Evolutionary conservation across 495 filamentous ascomycete species (phyloP), one percentile per base, ranked within the genome.

Genomic region (Penicillium nucicola): DNA sequence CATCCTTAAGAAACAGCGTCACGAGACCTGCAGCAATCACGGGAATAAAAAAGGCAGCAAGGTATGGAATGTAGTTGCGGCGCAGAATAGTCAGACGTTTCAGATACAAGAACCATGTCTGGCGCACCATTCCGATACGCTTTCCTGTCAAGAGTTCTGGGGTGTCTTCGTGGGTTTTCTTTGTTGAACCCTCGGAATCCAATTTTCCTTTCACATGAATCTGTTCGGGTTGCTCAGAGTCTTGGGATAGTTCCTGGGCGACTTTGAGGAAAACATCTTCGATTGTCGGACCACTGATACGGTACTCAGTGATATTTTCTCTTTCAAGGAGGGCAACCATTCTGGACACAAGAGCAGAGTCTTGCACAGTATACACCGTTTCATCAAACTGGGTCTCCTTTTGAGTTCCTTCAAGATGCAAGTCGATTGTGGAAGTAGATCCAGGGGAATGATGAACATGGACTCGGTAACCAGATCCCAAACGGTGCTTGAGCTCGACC

Each of bases 251-350:
- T 61, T 92, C 88, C 46, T 87, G 85, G 1, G 89, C 89, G 28
- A 95, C 77, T 50, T 88, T 87, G 48, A 95, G 68, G 65, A 96
- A 96, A 0, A 93, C 87, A 58, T 92, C 87, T 61, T 92, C 89
- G 50, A 96, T 92, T 0, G 87, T 92, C 3, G 90, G 90, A 0
- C 89, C 89, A 23, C 82, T 84, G 34, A 93, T 84, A 40, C 86
- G 82, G 62, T 90, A 91, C 28, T 91, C 85, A 1, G 71, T 70
- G 33, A 88, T 76, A 1, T 78, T 81, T 2, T 72, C 71, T 0
- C 65, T 57, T 62, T 95, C 88, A 1, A 95, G 73, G 20, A 67
- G 62, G 39, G 75, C 75, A 46, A 96, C 82, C n/a, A 92, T 79
- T 8, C 72, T 59, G 0, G 84, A 83, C 12, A 87, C 84, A 33